These are phyloP conservation scores for Paecilomyces sp. DNA, from an alignment of 2,329 filamentous ascomycete genomes.

Conservation along the genomic window DNA sequence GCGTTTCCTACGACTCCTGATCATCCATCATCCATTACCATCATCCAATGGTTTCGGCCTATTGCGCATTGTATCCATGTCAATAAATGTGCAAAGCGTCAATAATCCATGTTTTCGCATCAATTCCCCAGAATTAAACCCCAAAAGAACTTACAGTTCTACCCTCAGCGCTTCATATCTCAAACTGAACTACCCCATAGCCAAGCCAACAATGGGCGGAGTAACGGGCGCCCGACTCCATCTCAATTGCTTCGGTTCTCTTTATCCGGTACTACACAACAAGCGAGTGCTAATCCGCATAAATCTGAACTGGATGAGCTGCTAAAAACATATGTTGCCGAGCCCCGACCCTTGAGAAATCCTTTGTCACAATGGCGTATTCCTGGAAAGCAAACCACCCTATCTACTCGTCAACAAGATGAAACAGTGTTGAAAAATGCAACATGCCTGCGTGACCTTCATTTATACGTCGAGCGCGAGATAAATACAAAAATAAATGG, in stretches of 20 bases:
- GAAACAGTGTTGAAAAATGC: slow-evolving; percentile 1
- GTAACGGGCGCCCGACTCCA: slow-evolving; percentile 10
- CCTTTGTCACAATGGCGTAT: slow-evolving; percentile 15
- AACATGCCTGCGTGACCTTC: slow-evolving; percentile 11
- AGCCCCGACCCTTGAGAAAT: slow-evolving; percentile 13
- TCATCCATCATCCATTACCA: background rate
- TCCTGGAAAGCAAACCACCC: slow-evolving; percentile 7
- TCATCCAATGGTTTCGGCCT: background rate
- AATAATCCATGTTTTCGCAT: background rate
- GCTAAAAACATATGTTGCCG: slow-evolving; percentile 13
- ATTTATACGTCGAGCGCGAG: slow-evolving; percentile 16
- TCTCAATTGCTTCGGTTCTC: slow-evolving; percentile 26
- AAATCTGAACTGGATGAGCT: slow-evolving; percentile 7
- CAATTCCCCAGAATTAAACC: background rate
- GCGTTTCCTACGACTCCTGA: background rate
- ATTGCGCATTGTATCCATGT: background rate
- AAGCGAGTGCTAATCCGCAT: slow-evolving; percentile 1
- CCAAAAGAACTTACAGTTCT: background rate
- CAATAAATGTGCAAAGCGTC: background rate
- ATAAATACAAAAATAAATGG: slow-evolving; percentile 8
- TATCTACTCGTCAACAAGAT: slow-evolving; percentile 1
- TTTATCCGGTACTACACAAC: slow-evolving; percentile 16
- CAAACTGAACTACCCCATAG: slow-evolving; percentile 1
- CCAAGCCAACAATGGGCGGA: background rate
- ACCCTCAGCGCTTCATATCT: background rate